Conservation (phyloP, 176 grass and related monocot genomes). For the Oropetium thomaeum region DNA sequence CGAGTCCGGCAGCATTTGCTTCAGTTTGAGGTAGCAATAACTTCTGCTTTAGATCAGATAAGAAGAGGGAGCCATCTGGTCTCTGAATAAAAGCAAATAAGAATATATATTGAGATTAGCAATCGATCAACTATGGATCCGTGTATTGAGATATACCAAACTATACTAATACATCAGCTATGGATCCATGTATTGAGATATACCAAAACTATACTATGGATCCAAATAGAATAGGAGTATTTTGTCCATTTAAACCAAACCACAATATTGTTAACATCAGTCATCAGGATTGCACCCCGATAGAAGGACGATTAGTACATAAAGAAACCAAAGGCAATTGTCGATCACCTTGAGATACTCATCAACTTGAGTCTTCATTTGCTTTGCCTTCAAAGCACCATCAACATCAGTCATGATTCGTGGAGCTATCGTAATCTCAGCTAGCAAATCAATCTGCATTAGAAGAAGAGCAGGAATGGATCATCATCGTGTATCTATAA, state of each 20-base stretch:
- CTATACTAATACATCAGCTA: too few species aligned
- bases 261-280: not conserved
- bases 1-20: slow-evolving; percentile 63
- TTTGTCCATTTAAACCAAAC: not conserved
- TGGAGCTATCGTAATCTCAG: slow-evolving; percentile 78
- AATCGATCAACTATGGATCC: too few species aligned
- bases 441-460: slow-evolving; percentile 87
- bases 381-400: slow-evolving; percentile 74
- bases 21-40: slow-evolving; percentile 76
- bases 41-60: slow-evolving; percentile 79
- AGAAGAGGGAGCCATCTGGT: slow-evolving; percentile 72
- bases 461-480: slow-evolving; percentile 20
- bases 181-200: not conserved
- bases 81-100: slow-evolving; percentile 44
- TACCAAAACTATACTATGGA: not conserved
- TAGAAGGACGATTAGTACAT: not conserved
- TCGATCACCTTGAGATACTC: slow-evolving; percentile 88
- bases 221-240: too few species aligned
- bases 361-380: slow-evolving; percentile 84
- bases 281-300: too few species aligned
- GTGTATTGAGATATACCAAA: too few species aligned
- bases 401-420: slow-evolving; percentile 94
- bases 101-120: slow-evolving; percentile 35
- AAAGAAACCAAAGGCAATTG: not conserved
- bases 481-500: slow-evolving; percentile 17